These are phyloP conservation scores for Anthostomella pinea DNA, from an alignment of 2,329 filamentous ascomycete species.

Conservation along the genomic window DNA sequence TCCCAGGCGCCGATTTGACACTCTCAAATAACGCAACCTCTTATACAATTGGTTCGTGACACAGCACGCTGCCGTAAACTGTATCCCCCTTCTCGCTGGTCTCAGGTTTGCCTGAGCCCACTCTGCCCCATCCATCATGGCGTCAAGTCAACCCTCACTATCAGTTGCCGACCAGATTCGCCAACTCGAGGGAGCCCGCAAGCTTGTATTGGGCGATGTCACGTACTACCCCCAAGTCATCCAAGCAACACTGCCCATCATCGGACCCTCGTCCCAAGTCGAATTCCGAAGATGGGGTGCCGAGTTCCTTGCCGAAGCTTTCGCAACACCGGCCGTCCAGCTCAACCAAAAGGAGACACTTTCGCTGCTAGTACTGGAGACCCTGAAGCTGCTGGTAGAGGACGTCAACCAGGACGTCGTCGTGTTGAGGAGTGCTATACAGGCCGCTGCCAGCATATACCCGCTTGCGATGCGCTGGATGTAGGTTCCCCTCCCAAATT, in stretches of 20 bases:
- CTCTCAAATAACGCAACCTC: too few species aligned
- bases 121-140: background rate
- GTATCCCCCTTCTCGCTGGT: too few species aligned
- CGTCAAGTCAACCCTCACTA: background rate
- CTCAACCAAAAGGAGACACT: constrained; percentile 77
- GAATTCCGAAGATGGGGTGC: constrained; percentile 93
- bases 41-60: too few species aligned
- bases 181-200: constrained; percentile 87
- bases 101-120: background rate
- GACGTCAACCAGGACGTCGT: constrained; percentile 71
- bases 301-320: constrained; percentile 93
- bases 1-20: too few species aligned
- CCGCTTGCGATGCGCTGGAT: constrained; percentile 89
- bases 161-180: constrained; percentile 70
- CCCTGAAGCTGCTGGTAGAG: constrained; percentile 67
- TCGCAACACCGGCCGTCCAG: constrained; percentile 83
- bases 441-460: constrained; percentile 89
- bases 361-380: constrained; percentile 73
- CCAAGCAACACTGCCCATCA: constrained; percentile 87
- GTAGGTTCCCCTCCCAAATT: constrained; percentile 58
- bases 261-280: constrained; percentile 69
- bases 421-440: constrained; percentile 82
- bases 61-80: too few species aligned
- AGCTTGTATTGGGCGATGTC: constrained; percentile 82
- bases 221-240: constrained; percentile 90